Evolutionary conservation across 106 monocot genomes (phyloP), one percentile per base, ranked within the genome.

Genomic region (Phalaenopsis aphrodite): DNA sequence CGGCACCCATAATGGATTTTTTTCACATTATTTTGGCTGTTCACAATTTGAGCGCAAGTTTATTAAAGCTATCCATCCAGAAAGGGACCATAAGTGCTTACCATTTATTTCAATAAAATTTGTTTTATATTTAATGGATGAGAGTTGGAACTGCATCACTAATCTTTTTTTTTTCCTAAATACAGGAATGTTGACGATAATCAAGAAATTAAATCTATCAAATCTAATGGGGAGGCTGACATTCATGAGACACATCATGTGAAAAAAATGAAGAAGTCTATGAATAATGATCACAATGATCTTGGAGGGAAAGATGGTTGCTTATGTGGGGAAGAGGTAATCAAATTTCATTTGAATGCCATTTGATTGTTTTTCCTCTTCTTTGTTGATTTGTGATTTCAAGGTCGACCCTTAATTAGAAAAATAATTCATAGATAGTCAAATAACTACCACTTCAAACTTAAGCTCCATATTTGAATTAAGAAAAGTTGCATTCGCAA

Each of bases 271-370:
- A 7, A 18, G 8, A 10, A 74, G 30, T 48, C 76, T 76, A 24
- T 49, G 30, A 30, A 76, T 49, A 24, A 49, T 76, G 11, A 47
- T 23, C 49, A 24, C 23, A 10, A 39, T 21, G 49, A 47, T 49
- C 49, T 76, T 74, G 43, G 12, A 76, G 11, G 48, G 49, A 76
- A 19, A 76, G 41, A 39, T 43, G 18, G 43, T 43, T 16, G n/a
- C 17, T 9, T 49, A 24, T 76, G 42, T 30, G 4, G 24, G 12
- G 76, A 76, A 24, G 76, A 76, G 76, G 76, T 76, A 30, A 76
- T 14, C 76, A 76, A 76, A 21, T 76, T 76, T 2, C n/a, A 49
- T 76, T 76, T 76, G 74, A 49, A 76, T 76, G 24, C n/a, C 30
- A 49, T 76, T 45, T 5, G 2, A 65, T 45, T 6, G 4, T 75